Base-by-base conservation (phyloP, 176 grass and related monocot genomes). In the Saccharum spontaneum region DNA sequence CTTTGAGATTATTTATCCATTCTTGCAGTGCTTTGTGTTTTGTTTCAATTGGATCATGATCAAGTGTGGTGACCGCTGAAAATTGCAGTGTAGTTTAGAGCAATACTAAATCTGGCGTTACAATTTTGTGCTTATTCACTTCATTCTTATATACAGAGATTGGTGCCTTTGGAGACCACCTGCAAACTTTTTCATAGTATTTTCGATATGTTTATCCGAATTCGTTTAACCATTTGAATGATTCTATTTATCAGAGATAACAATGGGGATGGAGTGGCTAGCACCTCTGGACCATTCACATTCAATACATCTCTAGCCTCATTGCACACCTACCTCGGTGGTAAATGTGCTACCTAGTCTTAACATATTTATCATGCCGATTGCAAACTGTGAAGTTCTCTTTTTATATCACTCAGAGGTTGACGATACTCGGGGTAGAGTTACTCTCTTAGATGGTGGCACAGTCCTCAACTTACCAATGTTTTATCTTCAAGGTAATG, bases 271-370 rank as follows among this genome's bases (percentile, higher is more conserved):
- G 86, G 65, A 90, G 87, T 78, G 18, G 85, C 81, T 57, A 80
- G 76, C 38, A 76, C 82, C n/a, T 75, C 82, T 84, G 82, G 79
- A 82, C 67, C 77, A 15, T 84, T 92, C 67, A 90, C 87, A 64
- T 97, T 92, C 50, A 79, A 97, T 75, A 87, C 83, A 22, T 85
- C 73, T 71, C 82, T 95, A 64, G 86, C 96, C 62, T 92, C 96
- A 16, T 43, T 94, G 80, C 96, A 98, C 78, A 84, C 89, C 38
- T 98, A 98, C 81, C 96, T 98, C 87, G 96, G 96, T 18, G 93
- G 96, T 98, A 87, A 88, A 81, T 76, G 81, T 70, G 41, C 10
- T 71, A 31, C 39, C 45, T 52, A 45, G 39, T 67, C 39, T 68
- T 66, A 22, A 12, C 24, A 75, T 14, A 1, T 89, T 52, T 77